Conservation (phyloP, 176 grass and related monocot genomes). For the Musa acuminata region DNA sequence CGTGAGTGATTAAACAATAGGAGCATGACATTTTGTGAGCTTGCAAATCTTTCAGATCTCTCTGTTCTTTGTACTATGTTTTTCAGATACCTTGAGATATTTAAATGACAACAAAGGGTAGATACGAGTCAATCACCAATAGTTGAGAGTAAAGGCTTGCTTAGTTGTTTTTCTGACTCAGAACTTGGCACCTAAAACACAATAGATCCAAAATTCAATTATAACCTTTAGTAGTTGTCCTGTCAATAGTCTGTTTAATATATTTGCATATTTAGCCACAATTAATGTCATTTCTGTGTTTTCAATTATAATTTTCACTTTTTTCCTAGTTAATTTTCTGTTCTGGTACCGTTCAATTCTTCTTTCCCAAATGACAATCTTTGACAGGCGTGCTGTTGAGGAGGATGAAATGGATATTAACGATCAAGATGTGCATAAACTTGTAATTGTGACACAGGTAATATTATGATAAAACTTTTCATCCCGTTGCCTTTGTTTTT, state of each 20-base stretch:
- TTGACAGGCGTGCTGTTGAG: constrained; percentile 67
- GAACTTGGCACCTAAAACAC: neutral
- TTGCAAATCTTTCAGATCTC: neutral
- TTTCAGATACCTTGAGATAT: neutral
- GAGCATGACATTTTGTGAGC: neutral
- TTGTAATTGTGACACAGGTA: constrained; percentile 96
- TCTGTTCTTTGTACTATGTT: neutral
- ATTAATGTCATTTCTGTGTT: neutral
- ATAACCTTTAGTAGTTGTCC: neutral
- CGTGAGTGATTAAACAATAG: neutral
- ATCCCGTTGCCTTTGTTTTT: neutral
- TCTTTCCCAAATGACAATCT: constrained; percentile 28
- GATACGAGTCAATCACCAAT: neutral
- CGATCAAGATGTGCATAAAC: constrained; percentile 82
- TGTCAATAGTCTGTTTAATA: neutral
- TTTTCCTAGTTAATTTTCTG: constrained; percentile 7
- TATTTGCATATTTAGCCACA: neutral
- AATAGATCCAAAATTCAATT: neutral
- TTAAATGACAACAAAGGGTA: neutral
- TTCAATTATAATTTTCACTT: neutral
- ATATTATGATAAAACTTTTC: neutral
- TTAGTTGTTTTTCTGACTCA: neutral
- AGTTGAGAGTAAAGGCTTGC: neutral
- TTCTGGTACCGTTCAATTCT: constrained; percentile 2
- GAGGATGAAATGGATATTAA: constrained; percentile 87